Evolutionary conservation across 129 eudicot species (phyloP).

Genomic region (Centaurea solstitialis): DNA sequence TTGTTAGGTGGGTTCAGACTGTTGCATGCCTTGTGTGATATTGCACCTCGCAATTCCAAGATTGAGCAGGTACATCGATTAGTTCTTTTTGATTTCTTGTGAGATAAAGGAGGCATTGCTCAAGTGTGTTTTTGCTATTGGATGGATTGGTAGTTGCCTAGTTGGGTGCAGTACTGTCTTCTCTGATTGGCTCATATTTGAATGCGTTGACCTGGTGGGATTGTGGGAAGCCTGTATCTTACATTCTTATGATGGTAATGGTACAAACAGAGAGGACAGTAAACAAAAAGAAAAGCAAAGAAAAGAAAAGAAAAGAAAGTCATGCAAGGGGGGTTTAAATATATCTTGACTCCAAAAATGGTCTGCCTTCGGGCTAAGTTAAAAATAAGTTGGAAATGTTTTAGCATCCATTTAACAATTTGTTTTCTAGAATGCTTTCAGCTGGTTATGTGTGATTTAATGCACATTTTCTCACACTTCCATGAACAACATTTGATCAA

Average conservation of each 20-base stretch:
- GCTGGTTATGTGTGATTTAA: not conserved
- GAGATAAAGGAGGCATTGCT: not conserved
- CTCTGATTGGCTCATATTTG: conserved; percentile 1
- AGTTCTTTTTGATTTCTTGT: not conserved
- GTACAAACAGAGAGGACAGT: not conserved
- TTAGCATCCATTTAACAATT: not conserved
- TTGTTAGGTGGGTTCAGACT: conserved; percentile 69
- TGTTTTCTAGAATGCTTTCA: not conserved
- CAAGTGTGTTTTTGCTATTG: not conserved
- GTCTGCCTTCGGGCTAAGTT: not conserved
- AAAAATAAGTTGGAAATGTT: not conserved
- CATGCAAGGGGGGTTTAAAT: not conserved
- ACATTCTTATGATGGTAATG: not conserved
- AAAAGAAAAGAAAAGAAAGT: not conserved
- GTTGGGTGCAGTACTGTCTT: not conserved
- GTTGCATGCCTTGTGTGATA: conserved; percentile 69
- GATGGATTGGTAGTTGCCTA: not conserved
- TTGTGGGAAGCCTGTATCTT: not conserved
- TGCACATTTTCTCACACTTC: not conserved
- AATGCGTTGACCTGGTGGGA: not conserved
- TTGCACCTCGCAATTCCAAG: conserved; percentile 67
- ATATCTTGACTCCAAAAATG: not conserved
- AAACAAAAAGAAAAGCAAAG: not conserved
- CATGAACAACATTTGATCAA: not conserved
- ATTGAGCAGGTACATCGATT: conserved; percentile 69